A percentile compares a stretch with the other conserved stretches of the same genome.
These are phyloP conservation scores for Nigrograna mackinnonii DNA, from an alignment of 2,329 filamentous ascomycete genomes.

Conservation along the genomic window DNA sequence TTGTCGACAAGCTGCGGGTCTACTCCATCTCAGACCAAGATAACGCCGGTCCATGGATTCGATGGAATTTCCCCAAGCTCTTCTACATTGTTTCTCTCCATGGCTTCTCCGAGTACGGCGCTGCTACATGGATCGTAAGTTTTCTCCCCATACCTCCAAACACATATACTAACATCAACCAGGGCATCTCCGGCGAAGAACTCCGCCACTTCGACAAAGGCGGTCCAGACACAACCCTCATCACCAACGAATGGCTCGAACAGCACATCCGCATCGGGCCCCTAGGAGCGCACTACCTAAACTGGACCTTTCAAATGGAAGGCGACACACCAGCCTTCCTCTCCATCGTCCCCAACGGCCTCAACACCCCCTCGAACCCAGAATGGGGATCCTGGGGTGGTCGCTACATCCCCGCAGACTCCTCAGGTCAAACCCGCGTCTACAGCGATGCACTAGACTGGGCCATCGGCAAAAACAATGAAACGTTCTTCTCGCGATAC, in stretches of 20 bases:
- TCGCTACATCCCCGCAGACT: constrained; percentile 34
- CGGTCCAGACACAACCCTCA: constrained; percentile 45
- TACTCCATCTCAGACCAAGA: constrained; percentile 61
- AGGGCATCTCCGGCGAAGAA: constrained; percentile 52
- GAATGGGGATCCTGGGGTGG: constrained; percentile 51
- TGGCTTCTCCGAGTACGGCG: constrained; percentile 52
- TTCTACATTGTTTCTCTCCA: constrained; percentile 56
- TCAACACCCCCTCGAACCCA: constrained; percentile 41
- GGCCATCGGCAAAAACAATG: constrained; percentile 37
- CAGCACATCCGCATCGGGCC: constrained; percentile 51
- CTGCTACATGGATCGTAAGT: constrained; percentile 54
- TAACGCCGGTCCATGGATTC: constrained; percentile 55
- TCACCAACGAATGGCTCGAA: constrained; percentile 52
- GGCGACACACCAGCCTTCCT: constrained; percentile 51
- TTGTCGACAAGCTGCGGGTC: constrained; percentile 51
- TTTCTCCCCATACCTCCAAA: too few relatives aligned
- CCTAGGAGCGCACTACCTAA: constrained; percentile 49
- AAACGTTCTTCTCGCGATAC: constrained; percentile 24
- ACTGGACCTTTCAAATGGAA: constrained; percentile 51
- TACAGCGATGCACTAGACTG: constrained; percentile 40
- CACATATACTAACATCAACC: too few relatives aligned
- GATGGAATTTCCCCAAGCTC: constrained; percentile 49
- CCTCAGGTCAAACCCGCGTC: constrained; percentile 12
- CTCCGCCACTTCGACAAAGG: constrained; percentile 44
- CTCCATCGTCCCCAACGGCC: constrained; percentile 47